Conservation (phyloP, 768 basidiomycete genomes). For the Boletus sp. region DNA sequence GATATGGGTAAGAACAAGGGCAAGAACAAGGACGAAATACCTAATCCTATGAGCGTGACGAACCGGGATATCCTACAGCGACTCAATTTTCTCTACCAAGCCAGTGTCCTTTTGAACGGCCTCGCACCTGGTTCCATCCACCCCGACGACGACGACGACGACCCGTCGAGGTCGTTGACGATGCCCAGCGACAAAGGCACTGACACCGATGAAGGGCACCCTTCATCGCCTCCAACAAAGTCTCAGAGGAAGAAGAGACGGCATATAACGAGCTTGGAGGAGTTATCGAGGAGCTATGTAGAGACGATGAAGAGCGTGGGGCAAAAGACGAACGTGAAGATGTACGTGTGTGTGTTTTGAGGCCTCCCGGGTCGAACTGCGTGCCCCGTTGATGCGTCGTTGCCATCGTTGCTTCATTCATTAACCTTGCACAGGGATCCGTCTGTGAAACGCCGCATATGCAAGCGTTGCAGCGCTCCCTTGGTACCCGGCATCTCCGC, state of each 20-base stretch:
- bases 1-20: constrained; percentile 71
- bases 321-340: constrained; percentile 71
- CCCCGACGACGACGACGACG: neutral
- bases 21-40: constrained; percentile 54
- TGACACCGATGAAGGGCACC: neutral
- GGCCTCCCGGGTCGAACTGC: neutral
- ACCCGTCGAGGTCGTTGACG: neutral
- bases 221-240: neutral
- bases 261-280: constrained; percentile 35
- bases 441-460: constrained; percentile 75
- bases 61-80: constrained; percentile 80
- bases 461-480: constrained; percentile 61
- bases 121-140: constrained; percentile 19
- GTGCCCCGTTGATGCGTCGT: neutral
- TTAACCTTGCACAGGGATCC: constrained; percentile 60
- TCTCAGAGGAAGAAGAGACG: constrained; percentile 18
- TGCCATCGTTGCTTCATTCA: neutral
- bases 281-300: constrained; percentile 65
- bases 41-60: constrained; percentile 53
- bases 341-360: constrained; percentile 45
- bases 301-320: constrained; percentile 67
- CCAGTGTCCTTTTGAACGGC: constrained; percentile 58
- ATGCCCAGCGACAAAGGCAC: neutral
- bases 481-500: constrained; percentile 69
- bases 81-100: constrained; percentile 84